These are phyloP conservation scores for Epichloe sp. DNA, from an alignment of 2,329 filamentous ascomycete species.

Conservation along the genomic window DNA sequence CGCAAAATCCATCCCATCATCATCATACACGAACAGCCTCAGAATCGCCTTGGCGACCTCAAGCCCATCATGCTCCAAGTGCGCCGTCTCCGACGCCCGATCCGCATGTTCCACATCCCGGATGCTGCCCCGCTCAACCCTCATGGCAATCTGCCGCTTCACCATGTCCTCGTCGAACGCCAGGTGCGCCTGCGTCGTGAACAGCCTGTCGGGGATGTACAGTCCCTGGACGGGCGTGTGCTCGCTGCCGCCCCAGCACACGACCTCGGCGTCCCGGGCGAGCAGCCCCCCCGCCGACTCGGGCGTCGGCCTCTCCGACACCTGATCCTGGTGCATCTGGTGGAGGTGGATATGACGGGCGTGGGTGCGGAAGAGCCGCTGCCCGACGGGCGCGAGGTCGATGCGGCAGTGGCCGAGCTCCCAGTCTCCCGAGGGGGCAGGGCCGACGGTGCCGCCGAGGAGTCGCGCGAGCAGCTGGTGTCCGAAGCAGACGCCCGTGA, in stretches of 20 bases:
- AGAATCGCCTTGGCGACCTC: slow-evolving; percentile 53
- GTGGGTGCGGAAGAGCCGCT: slow-evolving; percentile 32
- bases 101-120: slow-evolving; percentile 49
- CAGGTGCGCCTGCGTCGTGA: slow-evolving; percentile 68
- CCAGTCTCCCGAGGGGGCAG: slow-evolving; percentile 53
- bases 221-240: slow-evolving; percentile 61
- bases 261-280: slow-evolving; percentile 25
- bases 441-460: slow-evolving; percentile 52
- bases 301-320: slow-evolving; percentile 46
- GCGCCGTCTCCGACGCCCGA: slow-evolving; percentile 48
- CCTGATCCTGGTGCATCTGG: slow-evolving; percentile 37
- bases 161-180: slow-evolving; percentile 63
- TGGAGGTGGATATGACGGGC: background rate
- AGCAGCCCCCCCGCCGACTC: slow-evolving; percentile 30
- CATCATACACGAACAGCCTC: slow-evolving; percentile 37
- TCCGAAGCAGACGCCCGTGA: slow-evolving; percentile 71
- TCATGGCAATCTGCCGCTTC: slow-evolving; percentile 44
- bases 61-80: slow-evolving; percentile 57
- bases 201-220: slow-evolving; percentile 50
- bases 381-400: slow-evolving; percentile 50
- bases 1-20: slow-evolving; percentile 19
- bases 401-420: slow-evolving; percentile 57
- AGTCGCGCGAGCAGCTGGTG: slow-evolving; percentile 68
- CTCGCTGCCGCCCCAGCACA: slow-evolving; percentile 47
- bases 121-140: slow-evolving; percentile 47